These are phyloP conservation scores for Tagetes patula DNA, from an alignment of 129 eudicot species.

Conservation along the genomic window DNA sequence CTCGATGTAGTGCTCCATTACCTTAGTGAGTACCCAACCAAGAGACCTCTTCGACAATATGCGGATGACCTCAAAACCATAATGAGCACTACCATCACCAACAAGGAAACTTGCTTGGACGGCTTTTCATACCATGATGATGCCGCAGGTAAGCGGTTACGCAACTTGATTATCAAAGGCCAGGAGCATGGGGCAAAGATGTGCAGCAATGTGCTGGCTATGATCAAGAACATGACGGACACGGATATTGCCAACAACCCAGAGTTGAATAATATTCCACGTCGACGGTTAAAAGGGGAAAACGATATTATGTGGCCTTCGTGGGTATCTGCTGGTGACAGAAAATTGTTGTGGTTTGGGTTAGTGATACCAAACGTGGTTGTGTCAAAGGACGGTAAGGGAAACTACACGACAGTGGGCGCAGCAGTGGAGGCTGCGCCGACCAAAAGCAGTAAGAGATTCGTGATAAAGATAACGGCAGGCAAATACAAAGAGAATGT, in stretches of 20 bases:
- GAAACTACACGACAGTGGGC: constrained; percentile 41
- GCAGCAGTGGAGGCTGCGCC: constrained; percentile 60
- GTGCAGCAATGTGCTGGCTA: constrained; percentile 33
- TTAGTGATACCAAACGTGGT: constrained; percentile 29
- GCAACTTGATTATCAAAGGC: constrained; percentile 7
- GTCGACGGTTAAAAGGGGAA: neutral
- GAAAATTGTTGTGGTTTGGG: constrained; percentile 37
- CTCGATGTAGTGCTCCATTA: constrained; percentile 39
- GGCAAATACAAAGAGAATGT: constrained; percentile 54
- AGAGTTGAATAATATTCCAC: neutral
- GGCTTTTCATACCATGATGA: constrained; percentile 23
- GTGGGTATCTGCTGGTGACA: constrained; percentile 43
- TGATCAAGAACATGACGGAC: constrained; percentile 22
- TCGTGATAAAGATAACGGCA: constrained; percentile 41
- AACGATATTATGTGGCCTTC: constrained; percentile 31
- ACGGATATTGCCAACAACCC: neutral
- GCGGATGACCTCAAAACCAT: constrained; percentile 73
- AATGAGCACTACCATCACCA: constrained; percentile 65
- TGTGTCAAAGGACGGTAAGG: constrained; percentile 54
- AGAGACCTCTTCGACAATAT: constrained; percentile 37
- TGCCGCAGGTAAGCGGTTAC: neutral
- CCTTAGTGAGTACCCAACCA: constrained; percentile 41
- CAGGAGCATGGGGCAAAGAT: constrained; percentile 34
- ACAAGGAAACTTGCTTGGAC: constrained; percentile 55
- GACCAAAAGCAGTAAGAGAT: constrained; percentile 32